phyloP scores from a whole-genome alignment of 371 early-diverging fungal species.

The Synchytrium microbalum region DNA sequence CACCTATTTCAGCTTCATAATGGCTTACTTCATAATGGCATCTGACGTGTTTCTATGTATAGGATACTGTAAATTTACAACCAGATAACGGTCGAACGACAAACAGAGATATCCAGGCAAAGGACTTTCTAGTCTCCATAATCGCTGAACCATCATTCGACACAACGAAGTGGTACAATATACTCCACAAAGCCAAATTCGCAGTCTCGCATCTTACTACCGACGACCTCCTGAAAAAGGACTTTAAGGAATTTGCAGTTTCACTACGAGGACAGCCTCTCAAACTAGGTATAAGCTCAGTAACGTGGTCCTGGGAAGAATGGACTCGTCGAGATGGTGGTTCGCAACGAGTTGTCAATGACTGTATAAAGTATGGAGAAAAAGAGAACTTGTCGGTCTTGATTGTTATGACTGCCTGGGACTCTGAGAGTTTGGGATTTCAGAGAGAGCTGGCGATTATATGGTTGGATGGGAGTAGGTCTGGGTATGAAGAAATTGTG shows the following conservation, averaged over 20 bases:
- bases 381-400: not conserved
- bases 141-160: not conserved
- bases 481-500: constrained; percentile 13
- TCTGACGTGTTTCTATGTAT: not conserved
- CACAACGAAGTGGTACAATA: not conserved
- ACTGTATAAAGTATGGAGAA: not conserved
- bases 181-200: not conserved
- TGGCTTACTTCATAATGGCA: not conserved
- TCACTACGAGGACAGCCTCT: not conserved
- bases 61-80: constrained; percentile 57
- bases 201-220: constrained; percentile 31
- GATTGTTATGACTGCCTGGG: not conserved
- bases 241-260: constrained; percentile 61
- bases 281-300: not conserved
- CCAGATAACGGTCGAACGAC: constrained; percentile 48
- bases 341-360: not conserved
- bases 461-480: constrained; percentile 10
- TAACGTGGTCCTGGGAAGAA: not conserved
- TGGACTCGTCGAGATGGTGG: not conserved
- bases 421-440: constrained; percentile 29
- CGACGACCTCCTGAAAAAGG: constrained; percentile 58
- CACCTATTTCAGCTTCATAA: not conserved
- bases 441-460: constrained; percentile 52
- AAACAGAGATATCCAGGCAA: constrained; percentile 42
- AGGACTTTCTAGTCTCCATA: constrained; percentile 11